Percentiles rank a stretch among this genome's conserved stretches.
Conservation (phyloP, 352 stramenopile species). For the Globisporangium ultimum region DNA sequence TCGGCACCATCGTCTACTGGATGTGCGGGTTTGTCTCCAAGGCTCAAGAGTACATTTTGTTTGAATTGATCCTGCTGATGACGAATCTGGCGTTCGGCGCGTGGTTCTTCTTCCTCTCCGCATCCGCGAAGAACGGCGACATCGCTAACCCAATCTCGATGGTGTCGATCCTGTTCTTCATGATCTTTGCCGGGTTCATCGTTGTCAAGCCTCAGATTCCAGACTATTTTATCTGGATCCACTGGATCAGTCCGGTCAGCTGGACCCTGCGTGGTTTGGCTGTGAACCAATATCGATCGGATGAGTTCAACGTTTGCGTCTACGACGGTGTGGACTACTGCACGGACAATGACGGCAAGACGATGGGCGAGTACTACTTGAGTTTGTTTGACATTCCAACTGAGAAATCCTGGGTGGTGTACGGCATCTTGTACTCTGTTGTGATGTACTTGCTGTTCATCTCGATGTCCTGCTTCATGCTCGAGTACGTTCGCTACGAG, state of each 20-base stretch:
- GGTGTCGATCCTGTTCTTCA: conserved; percentile 9
- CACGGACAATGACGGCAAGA: conserved; percentile 10
- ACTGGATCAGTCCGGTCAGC: no score
- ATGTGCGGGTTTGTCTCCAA: conserved; percentile 10
- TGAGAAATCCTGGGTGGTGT: conserved; percentile 27
- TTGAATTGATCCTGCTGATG: conserved; percentile 12
- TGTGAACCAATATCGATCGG: conserved; percentile 16
- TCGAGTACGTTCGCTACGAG: neutral
- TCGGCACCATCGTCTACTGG: conserved; percentile 19
- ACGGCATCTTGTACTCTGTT: conserved; percentile 34
- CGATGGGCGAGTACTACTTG: conserved; percentile 42
- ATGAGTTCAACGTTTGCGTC: conserved; percentile 8
- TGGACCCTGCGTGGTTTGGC: conserved; percentile 11
- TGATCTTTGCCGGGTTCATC: conserved; percentile 27
- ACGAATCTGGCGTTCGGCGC: conserved; percentile 19
- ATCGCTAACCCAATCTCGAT: conserved; percentile 13
- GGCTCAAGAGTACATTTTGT: conserved; percentile 1
- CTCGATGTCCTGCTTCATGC: neutral
- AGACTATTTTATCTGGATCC: conserved; percentile 23
- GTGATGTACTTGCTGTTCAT: conserved; percentile 18
- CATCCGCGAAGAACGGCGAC: conserved; percentile 5
- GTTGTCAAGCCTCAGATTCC: conserved; percentile 8
- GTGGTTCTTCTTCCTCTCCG: conserved; percentile 22
- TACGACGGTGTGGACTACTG: conserved; percentile 17
- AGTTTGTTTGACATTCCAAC: conserved; percentile 25